Base-by-base conservation (phyloP, 2,329 filamentous ascomycete species). In the Aureobasidium subglaciale region DNA sequence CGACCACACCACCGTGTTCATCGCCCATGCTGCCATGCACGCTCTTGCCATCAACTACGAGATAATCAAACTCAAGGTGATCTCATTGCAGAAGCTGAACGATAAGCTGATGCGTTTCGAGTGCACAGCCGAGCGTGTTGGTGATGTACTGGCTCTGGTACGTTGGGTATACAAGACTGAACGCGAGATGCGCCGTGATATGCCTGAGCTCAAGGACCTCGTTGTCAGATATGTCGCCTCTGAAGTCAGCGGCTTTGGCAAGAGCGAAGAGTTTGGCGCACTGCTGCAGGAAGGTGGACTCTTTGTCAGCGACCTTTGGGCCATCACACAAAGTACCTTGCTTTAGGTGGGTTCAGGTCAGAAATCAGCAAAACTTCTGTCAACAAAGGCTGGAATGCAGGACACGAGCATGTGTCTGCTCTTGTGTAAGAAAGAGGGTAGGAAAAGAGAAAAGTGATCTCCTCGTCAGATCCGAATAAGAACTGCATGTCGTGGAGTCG, bases 11-110 rank as follows among this genome's bases (percentile, higher is more conserved):
- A 54, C 34, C 6, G 50, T 54, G 38, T 29, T 54, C 27, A 54
- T 54, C 20, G 50, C 50, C 5, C 50, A 54, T 10, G 50, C 50
- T 4, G 38, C 50, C 38, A 54, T 54, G 50, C 27, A 54, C 22
- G n/a, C 27, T 4, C 25, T 54, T 11, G 50, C 37, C 15, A 15
- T 54, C 27, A 27, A 29, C 25, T 54, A 34, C 38, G 37, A 54
- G 1, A 38, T 54, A 15, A 16, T 15, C 37, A 54, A 34, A 15
- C 38, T 54, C 13, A 42, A 54, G 29, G 25, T 20, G 8, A 15
- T 54, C 15, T 34, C 37, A 3, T 29, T 54, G 24, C 20, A 34
- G 7, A 54, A 54, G 20, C 29, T 54, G n/a, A 32, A 15, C 8
- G 50, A 43, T 20, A 54, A 54, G 27, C 20, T 54, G 27, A 34